These are phyloP conservation scores for Lipomyces chichibuensis DNA, from an alignment of 805 yeast species.

Conservation along the genomic window DNA sequence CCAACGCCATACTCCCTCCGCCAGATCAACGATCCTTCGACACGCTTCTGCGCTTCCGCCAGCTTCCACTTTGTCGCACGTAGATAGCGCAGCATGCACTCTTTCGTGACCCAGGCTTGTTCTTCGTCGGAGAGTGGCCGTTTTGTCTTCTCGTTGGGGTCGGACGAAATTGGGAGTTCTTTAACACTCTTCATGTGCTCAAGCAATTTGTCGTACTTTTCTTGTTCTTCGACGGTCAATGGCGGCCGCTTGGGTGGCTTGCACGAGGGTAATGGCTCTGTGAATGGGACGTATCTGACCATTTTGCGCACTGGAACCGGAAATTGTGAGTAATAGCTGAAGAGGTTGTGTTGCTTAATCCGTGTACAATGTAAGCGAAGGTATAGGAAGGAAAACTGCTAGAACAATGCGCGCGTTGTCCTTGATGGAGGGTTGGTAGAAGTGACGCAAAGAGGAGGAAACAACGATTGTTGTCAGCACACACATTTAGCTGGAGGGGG, in stretches of 20 bases:
- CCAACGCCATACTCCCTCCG: slow-evolving; percentile 86
- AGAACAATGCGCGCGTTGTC: not conserved
- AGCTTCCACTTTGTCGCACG: slow-evolving; percentile 92
- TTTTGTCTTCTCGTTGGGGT: slow-evolving; percentile 47
- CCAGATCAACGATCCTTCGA: slow-evolving; percentile 84
- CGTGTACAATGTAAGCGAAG: not conserved
- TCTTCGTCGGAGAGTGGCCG: slow-evolving; percentile 56
- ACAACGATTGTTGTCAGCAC: not conserved
- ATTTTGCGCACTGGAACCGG: slow-evolving; percentile 2
- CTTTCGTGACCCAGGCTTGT: slow-evolving; percentile 90
- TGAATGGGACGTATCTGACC: slow-evolving; percentile 54
- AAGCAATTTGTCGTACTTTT: slow-evolving; percentile 65
- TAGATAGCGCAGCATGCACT: slow-evolving; percentile 84
- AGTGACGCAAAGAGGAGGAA: not conserved
- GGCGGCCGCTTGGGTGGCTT: slow-evolving; percentile 54
- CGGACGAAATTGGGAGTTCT: slow-evolving; percentile 51
- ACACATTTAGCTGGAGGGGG: not conserved
- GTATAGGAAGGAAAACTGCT: slow-evolving; percentile 6
- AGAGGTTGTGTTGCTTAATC: not conserved
- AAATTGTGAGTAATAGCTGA: not conserved
- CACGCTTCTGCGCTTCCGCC: slow-evolving; percentile 69
- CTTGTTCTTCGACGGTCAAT: slow-evolving; percentile 58
- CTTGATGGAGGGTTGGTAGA: not conserved
- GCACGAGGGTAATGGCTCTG: slow-evolving; percentile 54
- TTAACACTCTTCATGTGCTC: slow-evolving; percentile 59